Evolutionary conservation across 192 early-diverging fungal species (phyloP).

Genomic region (Rhizophagus sp.): DNA sequence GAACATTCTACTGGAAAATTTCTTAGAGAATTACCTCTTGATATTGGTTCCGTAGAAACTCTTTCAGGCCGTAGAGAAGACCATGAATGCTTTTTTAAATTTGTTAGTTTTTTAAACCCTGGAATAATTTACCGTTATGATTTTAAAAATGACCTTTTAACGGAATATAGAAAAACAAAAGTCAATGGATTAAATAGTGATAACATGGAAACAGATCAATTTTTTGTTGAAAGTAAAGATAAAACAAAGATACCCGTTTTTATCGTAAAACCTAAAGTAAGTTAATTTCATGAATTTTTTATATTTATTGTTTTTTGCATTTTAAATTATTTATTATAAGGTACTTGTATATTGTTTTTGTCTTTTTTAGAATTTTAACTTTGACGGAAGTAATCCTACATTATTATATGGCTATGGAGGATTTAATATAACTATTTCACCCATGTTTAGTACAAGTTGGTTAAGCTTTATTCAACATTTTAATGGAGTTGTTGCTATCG

Average conservation of each 20-base stretch:
- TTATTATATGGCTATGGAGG: conserved; percentile 73
- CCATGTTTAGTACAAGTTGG: conserved; percentile 37
- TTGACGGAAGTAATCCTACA: conserved; percentile 60
- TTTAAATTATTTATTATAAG: not conserved
- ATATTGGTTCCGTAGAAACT: conserved; percentile 51
- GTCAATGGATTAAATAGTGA: conserved; percentile 53
- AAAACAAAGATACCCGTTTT: conserved; percentile 71
- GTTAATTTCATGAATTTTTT: not conserved
- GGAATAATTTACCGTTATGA: conserved; percentile 61
- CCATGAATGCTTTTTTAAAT: conserved; percentile 57
- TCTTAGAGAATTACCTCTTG: conserved; percentile 43
- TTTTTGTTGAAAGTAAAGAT: conserved; percentile 67
- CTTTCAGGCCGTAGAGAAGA: conserved; percentile 43
- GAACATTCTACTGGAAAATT: conserved; percentile 45
- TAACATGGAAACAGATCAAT: conserved; percentile 61
- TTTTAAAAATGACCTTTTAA: conserved; percentile 41
- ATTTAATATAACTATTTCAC: conserved; percentile 57
- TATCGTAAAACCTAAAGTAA: conserved; percentile 57
- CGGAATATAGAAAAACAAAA: conserved; percentile 45
- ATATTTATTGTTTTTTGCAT: not conserved
- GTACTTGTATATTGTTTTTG: not conserved
- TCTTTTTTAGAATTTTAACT: conserved; percentile 30
- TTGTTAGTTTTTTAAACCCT: conserved; percentile 58
- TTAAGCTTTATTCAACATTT: conserved; percentile 56
- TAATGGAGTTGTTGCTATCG: conserved; percentile 59